Evolutionary conservation across 345 rosid genomes (phyloP).

Genomic region (Mangifera indica): DNA sequence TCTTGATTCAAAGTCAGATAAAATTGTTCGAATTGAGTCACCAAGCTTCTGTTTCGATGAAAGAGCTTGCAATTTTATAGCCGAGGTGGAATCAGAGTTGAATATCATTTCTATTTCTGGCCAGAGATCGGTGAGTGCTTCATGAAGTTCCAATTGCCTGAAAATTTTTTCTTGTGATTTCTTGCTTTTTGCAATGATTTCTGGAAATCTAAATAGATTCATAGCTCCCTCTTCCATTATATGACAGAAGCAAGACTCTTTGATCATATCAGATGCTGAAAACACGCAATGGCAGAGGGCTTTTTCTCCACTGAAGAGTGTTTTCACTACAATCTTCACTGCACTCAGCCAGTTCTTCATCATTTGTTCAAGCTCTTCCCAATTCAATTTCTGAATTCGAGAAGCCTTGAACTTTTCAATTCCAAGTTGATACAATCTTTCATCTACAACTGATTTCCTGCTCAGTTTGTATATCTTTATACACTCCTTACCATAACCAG

Average conservation of each 20-base stretch:
- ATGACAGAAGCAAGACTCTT: conserved; percentile 69
- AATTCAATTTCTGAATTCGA: conserved; percentile 48
- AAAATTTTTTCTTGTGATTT: conserved; percentile 55
- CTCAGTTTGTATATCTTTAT: conserved; percentile 44
- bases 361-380: conserved; percentile 50
- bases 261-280: conserved; percentile 43
- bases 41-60: conserved; percentile 56
- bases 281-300: conserved; percentile 69
- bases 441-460: conserved; percentile 68
- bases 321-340: conserved; percentile 50
- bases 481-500: conserved; percentile 80
- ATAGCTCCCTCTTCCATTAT: conserved; percentile 61
- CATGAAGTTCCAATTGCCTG: conserved; percentile 60
- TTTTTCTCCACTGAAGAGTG: conserved; percentile 65
- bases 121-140: conserved; percentile 54
- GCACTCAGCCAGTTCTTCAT: conserved; percentile 72
- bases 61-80: conserved; percentile 50
- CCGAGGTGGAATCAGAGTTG: conserved; percentile 51
- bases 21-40: conserved; percentile 37
- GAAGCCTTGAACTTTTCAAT: conserved; percentile 48
- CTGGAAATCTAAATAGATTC: conserved; percentile 68
- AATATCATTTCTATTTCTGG: conserved; percentile 69
- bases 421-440: conserved; percentile 59
- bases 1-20: conserved; percentile 52
- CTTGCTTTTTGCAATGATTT: conserved; percentile 57